A percentile compares a stretch with the other conserved stretches of the same genome.
phyloP scores from a whole-genome alignment of 768 basidiomycete genomes.

The Chalciporus pseudorubinellus region DNA sequence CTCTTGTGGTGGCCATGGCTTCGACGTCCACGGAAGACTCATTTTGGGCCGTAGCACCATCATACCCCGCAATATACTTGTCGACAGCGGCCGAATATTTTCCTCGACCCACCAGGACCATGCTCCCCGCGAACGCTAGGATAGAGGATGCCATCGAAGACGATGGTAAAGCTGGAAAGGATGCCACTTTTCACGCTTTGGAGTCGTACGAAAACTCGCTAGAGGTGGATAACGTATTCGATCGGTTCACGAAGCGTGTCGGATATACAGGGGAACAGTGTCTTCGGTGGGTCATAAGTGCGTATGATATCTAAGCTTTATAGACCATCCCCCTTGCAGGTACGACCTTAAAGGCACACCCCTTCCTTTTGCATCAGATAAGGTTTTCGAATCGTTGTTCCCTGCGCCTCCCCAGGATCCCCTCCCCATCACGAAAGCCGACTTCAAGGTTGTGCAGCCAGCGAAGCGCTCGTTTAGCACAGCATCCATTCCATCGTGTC shows the following conservation, averaged over 20 bases:
- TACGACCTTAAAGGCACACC: slow-evolving; percentile 88
- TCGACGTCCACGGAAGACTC: slow-evolving; percentile 55
- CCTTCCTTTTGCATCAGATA: slow-evolving; percentile 81
- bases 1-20: slow-evolving; percentile 57
- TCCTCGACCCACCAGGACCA: slow-evolving; percentile 52
- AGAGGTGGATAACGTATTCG: slow-evolving; percentile 81
- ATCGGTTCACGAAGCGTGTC: slow-evolving; percentile 75
- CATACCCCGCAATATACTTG: slow-evolving; percentile 67
- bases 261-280: slow-evolving; percentile 78
- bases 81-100: slow-evolving; percentile 75
- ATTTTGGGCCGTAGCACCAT: slow-evolving; percentile 63
- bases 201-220: slow-evolving; percentile 83
- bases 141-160: slow-evolving; percentile 44
- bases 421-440: slow-evolving; percentile 58
- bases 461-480: slow-evolving; percentile 55
- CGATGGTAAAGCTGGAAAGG: slow-evolving; percentile 43
- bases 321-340: slow-evolving; percentile 36
- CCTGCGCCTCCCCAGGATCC: slow-evolving; percentile 45
- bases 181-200: slow-evolving; percentile 55
- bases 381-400: slow-evolving; percentile 72
- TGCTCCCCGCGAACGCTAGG: slow-evolving; percentile 36
- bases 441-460: slow-evolving; percentile 48
- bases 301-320: background rate
- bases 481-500: slow-evolving; percentile 58
- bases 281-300: slow-evolving; percentile 54